These are phyloP conservation scores for Erysiphe neolycopersici DNA, from an alignment of 2,329 filamentous ascomycete species.

Conservation along the genomic window DNA sequence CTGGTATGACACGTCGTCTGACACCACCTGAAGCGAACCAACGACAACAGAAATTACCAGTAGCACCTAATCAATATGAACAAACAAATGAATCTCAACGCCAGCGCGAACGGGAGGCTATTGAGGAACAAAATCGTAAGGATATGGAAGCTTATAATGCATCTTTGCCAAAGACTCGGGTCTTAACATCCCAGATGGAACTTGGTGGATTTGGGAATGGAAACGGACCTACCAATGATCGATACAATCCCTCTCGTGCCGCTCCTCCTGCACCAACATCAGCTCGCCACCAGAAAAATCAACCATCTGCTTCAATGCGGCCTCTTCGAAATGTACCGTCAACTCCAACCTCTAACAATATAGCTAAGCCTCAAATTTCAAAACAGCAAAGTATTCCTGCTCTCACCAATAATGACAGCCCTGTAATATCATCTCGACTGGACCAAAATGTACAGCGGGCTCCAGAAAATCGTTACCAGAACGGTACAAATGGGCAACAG, in stretches of 20 bases:
- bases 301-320: constrained; percentile 26
- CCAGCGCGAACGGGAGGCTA: constrained; percentile 21
- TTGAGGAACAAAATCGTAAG: constrained; percentile 36
- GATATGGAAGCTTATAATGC: constrained; percentile 79
- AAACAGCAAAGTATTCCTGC: constrained; percentile 24
- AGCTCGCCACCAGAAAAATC: constrained; percentile 22
- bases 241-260: constrained; percentile 67
- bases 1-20: constrained; percentile 18
- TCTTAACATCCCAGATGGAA: constrained; percentile 70
- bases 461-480: constrained; percentile 14
- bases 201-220: constrained; percentile 34
- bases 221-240: constrained; percentile 20
- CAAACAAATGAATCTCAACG: constrained; percentile 32
- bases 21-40: constrained; percentile 22
- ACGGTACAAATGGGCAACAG: constrained; percentile 16
- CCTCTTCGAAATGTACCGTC: constrained; percentile 68
- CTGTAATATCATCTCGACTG: constrained; percentile 16
- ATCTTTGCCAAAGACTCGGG: constrained; percentile 55
- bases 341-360: constrained; percentile 25
- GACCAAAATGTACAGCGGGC: constrained; percentile 16
- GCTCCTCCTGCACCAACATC: constrained; percentile 48
- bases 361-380: constrained; percentile 20
- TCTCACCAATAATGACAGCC: constrained; percentile 13
- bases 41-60: constrained; percentile 23
- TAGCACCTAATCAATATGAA: constrained; percentile 27